Conservation (phyloP, 805 yeast genomes). For the Hanseniaspora hatyaiensis region DNA sequence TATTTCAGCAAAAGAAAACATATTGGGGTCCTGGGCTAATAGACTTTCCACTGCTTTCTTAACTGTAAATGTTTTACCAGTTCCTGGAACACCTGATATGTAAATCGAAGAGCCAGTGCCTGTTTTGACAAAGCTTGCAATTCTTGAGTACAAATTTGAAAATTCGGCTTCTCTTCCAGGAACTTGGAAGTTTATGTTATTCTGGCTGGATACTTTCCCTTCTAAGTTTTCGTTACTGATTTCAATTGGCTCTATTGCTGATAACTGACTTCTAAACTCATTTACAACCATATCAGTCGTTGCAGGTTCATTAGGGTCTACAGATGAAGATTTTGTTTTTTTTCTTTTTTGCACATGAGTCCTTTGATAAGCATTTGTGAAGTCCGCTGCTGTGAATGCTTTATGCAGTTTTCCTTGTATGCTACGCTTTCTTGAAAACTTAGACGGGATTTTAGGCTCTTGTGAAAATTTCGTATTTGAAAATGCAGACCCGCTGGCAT, state of each 20-base stretch:
- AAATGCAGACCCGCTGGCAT: no score
- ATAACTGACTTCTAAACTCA: not conserved
- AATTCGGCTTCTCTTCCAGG: conserved; percentile 86
- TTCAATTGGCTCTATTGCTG: not conserved
- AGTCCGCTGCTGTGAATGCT: conserved; percentile 8
- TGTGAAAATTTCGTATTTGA: no score
- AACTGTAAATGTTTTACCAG: conserved; percentile 91
- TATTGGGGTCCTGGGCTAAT: conserved; percentile 32
- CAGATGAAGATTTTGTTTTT: conserved; percentile 18
- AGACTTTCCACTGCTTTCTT: conserved; percentile 72
- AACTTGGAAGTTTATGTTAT: conserved; percentile 24
- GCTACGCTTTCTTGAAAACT: not conserved
- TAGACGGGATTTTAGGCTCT: not conserved
- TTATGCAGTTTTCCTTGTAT: not conserved
- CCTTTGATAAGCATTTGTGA: conserved; percentile 14
- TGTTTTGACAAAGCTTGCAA: conserved; percentile 60
- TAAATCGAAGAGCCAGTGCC: conserved; percentile 74
- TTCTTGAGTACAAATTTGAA: conserved; percentile 49
- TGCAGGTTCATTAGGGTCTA: conserved; percentile 5
- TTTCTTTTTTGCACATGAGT: conserved; percentile 5
- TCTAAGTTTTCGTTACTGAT: not conserved
- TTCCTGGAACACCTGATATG: conserved; percentile 95
- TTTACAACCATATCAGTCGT: conserved; percentile 12
- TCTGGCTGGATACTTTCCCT: conserved; percentile 7
- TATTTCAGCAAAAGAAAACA: conserved; percentile 70